These are phyloP conservation scores for Escovopsis sp. DNA, from an alignment of 2,329 filamentous ascomycete species.

Conservation along the genomic window DNA sequence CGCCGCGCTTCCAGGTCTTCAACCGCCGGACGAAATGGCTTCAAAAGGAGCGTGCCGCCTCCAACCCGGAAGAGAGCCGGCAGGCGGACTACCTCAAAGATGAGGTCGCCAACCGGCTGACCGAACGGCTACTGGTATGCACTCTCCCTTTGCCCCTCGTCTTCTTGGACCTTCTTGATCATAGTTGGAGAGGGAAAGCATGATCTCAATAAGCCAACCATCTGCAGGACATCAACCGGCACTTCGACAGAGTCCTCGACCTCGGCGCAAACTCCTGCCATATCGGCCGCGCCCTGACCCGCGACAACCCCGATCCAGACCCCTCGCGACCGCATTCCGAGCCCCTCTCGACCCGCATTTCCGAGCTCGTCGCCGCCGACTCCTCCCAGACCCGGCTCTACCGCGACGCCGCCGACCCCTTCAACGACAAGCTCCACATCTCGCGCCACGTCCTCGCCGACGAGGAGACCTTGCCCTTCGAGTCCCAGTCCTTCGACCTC, in stretches of 20 bases:
- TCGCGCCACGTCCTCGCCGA: slow-evolving; percentile 59
- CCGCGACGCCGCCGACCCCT: slow-evolving; percentile 59
- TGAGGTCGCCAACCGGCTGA: slow-evolving; percentile 71
- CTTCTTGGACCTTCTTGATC: background rate
- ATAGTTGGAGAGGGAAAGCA: background rate
- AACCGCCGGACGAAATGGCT: slow-evolving; percentile 75
- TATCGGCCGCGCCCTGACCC: slow-evolving; percentile 66
- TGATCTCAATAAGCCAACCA: background rate
- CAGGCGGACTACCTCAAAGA: slow-evolving; percentile 87
- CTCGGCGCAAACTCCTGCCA: slow-evolving; percentile 94
- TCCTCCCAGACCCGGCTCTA: slow-evolving; percentile 64
- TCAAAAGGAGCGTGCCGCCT: slow-evolving; percentile 76
- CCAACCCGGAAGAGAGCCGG: slow-evolving; percentile 53
- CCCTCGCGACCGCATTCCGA: slow-evolving; percentile 39
- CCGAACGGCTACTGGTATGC: slow-evolving; percentile 65
- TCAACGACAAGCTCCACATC: slow-evolving; percentile 60
- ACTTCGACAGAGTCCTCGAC: slow-evolving; percentile 73
- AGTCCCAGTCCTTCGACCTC: slow-evolving; percentile 66
- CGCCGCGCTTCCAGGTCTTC: slow-evolving; percentile 78
- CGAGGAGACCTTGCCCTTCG: slow-evolving; percentile 62
- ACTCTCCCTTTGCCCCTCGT: too few relatives aligned
- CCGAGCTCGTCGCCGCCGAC: slow-evolving; percentile 65
- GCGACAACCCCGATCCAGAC: slow-evolving; percentile 49
- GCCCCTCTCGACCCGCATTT: slow-evolving; percentile 56
- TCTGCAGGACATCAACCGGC: slow-evolving; percentile 79